Conservation (phyloP, 2,329 filamentous ascomycete genomes). For the Neofusicoccum ribis region DNA sequence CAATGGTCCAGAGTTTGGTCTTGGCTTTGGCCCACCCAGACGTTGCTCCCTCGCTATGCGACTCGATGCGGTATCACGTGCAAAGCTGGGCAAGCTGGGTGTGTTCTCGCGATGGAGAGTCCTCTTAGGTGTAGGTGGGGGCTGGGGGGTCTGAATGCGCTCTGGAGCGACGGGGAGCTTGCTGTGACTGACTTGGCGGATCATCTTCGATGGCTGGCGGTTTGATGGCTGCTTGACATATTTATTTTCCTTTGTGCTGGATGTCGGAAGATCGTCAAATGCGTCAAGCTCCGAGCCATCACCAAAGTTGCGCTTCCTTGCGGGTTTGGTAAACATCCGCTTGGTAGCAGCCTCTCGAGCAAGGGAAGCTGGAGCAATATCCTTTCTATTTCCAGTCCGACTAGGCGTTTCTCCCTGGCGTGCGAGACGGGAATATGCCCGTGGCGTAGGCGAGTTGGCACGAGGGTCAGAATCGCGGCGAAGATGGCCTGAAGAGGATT, state of each 20-base stretch:
- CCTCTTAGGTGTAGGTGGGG: conserved; percentile 56
- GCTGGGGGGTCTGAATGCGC: conserved; percentile 48
- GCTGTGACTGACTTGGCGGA: conserved; percentile 52
- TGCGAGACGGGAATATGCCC: conserved; percentile 50
- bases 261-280: conserved; percentile 94
- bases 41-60: conserved; percentile 64
- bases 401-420: conserved; percentile 52
- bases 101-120: conserved; percentile 53
- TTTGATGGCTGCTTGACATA: conserved; percentile 78
- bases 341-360: conserved; percentile 58
- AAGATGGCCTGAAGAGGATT: conserved; percentile 68
- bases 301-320: conserved; percentile 73
- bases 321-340: conserved; percentile 73
- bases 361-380: conserved; percentile 51
- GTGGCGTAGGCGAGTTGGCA: conserved; percentile 47
- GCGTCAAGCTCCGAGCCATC: conserved; percentile 89
- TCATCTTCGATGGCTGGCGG: conserved; percentile 65
- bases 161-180: conserved; percentile 42
- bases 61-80: conserved; percentile 66
- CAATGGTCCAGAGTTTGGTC: conserved; percentile 50
- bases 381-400: conserved; percentile 44
- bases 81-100: conserved; percentile 66
- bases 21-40: conserved; percentile 47
- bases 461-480: conserved; percentile 79
- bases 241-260: conserved; percentile 74